phyloP scores from a whole-genome alignment of 192 early-diverging fungal species.

The Tieghemiomyces parasiticus region DNA sequence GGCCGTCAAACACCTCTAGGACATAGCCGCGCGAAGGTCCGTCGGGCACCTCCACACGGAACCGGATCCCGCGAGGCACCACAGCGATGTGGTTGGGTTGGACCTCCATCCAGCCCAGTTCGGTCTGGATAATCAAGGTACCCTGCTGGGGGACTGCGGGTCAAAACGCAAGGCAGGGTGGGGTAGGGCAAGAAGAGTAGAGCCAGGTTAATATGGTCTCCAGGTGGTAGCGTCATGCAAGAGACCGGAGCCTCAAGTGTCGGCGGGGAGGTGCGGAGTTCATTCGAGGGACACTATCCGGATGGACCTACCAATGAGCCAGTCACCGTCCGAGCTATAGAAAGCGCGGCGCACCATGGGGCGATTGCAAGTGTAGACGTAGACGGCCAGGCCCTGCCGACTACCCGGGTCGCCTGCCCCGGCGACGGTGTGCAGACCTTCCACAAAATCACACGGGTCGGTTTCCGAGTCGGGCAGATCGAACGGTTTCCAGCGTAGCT shows the following conservation, averaged over 20 bases:
- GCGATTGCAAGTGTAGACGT: slow-evolving; percentile 63
- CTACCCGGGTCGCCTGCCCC: slow-evolving; percentile 73
- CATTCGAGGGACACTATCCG: no score
- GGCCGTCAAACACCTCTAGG: slow-evolving; percentile 73
- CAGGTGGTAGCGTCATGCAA: no score
- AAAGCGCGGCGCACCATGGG: slow-evolving; percentile 68
- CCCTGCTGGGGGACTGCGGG: slow-evolving; percentile 74
- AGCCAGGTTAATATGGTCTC: no score
- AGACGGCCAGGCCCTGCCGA: slow-evolving; percentile 66
- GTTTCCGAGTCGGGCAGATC: slow-evolving; percentile 31
- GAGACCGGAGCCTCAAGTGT: no score
- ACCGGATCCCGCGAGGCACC: slow-evolving; percentile 86
- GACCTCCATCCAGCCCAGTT: slow-evolving; percentile 71
- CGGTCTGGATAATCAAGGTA: slow-evolving; percentile 74
- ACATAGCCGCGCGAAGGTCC: slow-evolving; percentile 82
- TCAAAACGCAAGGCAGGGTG: no score
- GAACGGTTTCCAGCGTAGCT: slow-evolving; percentile 90
- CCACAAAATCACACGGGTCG: slow-evolving; percentile 55
- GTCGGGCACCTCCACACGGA: slow-evolving; percentile 59
- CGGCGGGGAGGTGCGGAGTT: no score
- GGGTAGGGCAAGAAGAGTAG: no score
- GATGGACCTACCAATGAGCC: slow-evolving; percentile 56
- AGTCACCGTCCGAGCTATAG: slow-evolving; percentile 85
- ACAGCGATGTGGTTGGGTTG: slow-evolving; percentile 85
- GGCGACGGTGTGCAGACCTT: slow-evolving; percentile 69